A percentile compares a stretch with the other conserved stretches of the same genome.
Conservation (phyloP, 2,329 filamentous ascomycete species). For the Penicillium glabrum region DNA sequence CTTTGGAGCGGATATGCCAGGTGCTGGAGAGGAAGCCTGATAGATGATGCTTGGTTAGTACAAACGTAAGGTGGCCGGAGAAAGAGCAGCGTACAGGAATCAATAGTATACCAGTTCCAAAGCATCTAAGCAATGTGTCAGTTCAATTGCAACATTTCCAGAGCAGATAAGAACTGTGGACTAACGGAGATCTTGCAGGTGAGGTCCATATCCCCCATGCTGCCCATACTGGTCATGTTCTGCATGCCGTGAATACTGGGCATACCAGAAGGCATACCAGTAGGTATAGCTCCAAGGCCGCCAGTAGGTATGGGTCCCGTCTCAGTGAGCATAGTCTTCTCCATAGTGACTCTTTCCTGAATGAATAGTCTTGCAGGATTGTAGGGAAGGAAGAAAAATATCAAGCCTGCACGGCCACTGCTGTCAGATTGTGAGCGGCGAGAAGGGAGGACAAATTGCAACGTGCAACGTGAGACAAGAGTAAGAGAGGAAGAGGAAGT, state of each 20-base stretch:
- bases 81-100: slow-evolving; percentile 15
- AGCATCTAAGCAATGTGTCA: slow-evolving; percentile 19
- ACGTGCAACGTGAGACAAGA: neutral
- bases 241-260: neutral
- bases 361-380: neutral
- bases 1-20: slow-evolving; percentile 69
- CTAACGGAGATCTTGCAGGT: slow-evolving; percentile 32
- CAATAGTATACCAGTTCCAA: slow-evolving; percentile 26
- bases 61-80: neutral
- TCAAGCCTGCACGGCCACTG: neutral
- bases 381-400: neutral
- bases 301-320: neutral
- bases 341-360: slow-evolving; percentile 4
- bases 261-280: neutral
- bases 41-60: neutral
- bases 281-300: neutral
- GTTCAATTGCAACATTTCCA: neutral
- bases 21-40: slow-evolving; percentile 64
- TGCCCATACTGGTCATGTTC: slow-evolving; percentile 2
- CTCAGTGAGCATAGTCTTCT: slow-evolving; percentile 4
- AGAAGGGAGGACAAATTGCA: neutral
- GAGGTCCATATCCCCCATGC: slow-evolving; percentile 25
- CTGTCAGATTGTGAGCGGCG: neutral
- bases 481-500: neutral
- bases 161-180: neutral